Evolutionary conservation across 2,329 filamentous ascomycete species (phyloP).

Genomic region (Colletotrichum phormii): DNA sequence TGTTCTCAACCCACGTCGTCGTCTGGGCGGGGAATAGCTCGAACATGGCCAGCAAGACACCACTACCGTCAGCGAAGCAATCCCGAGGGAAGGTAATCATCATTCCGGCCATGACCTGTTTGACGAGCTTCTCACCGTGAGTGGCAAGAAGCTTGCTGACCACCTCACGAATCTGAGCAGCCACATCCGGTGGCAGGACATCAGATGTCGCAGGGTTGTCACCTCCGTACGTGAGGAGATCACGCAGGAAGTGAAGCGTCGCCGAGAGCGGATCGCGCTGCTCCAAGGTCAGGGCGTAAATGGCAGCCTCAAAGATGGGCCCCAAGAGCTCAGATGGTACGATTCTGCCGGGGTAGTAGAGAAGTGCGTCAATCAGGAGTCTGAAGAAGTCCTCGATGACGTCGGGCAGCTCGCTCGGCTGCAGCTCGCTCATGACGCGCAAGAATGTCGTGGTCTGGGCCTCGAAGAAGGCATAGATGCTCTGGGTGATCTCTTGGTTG

Average conservation of each 20-base stretch:
- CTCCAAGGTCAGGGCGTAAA: constrained; percentile 87
- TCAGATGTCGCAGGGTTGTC: constrained; percentile 76
- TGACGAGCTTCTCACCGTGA: constrained; percentile 83
- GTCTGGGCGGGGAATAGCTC: constrained; percentile 86
- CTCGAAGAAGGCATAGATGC: constrained; percentile 95
- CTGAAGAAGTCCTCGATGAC: constrained; percentile 98
- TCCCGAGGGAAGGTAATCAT: constrained; percentile 99
- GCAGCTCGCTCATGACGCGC: constrained; percentile 86
- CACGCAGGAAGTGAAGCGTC: constrained; percentile 91
- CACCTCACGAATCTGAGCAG: constrained; percentile 76
- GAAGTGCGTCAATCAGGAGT: constrained; percentile 87
- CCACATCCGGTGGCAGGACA: constrained; percentile 67
- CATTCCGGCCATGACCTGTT: constrained; percentile 95
- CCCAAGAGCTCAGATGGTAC: constrained; percentile 83
- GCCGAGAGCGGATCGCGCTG: constrained; percentile 93
- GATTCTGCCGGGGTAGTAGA: constrained; percentile 90
- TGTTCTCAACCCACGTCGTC: constrained; percentile 83
- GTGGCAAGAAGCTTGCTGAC: constrained; percentile 78
- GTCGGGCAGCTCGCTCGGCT: constrained; percentile 78
- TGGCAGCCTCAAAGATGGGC: constrained; percentile 87
- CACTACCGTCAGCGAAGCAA: constrained; percentile 94
- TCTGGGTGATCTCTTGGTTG: constrained; percentile 81
- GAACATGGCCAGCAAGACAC: constrained; percentile 90
- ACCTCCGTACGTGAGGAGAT: constrained; percentile 89
- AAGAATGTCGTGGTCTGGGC: constrained; percentile 92